Percentiles rank a stretch among this genome's conserved stretches.
These are phyloP conservation scores for Isoetes engelmannii DNA, from an alignment of 83 land plant species.

Conservation along the genomic window DNA sequence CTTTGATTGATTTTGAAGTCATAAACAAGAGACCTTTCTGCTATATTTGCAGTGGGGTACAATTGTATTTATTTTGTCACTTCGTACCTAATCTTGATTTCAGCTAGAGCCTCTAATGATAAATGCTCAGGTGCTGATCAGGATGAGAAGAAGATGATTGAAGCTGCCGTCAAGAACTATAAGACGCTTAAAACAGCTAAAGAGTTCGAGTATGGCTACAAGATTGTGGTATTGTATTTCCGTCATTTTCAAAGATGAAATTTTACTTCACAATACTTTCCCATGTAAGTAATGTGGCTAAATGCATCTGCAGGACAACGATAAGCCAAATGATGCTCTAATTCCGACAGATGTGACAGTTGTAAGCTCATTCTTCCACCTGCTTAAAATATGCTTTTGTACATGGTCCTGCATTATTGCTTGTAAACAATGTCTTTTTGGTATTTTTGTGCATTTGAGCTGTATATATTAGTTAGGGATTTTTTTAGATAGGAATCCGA, in stretches of 20 bases:
- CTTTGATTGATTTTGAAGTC: background rate
- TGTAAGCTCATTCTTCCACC: conserved; percentile 21
- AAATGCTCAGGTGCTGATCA: conserved; percentile 18
- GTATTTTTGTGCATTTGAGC: background rate
- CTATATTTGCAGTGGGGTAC: background rate
- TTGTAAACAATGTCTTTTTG: conserved; percentile 7
- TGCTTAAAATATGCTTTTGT: background rate
- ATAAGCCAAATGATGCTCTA: conserved; percentile 47
- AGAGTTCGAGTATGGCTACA: conserved; percentile 66
- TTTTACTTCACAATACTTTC: too few species aligned
- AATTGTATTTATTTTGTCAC: background rate
- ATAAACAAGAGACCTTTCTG: background rate
- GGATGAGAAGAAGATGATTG: conserved; percentile 73
- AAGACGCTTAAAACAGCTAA: conserved; percentile 48
- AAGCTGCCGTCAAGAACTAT: conserved; percentile 42
- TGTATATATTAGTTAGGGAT: background rate
- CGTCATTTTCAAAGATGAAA: background rate
- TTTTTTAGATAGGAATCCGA: background rate
- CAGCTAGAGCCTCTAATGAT: background rate
- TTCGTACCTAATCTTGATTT: background rate
- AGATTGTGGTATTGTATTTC: conserved; percentile 52
- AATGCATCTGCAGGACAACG: conserved; percentile 38
- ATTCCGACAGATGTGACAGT: conserved; percentile 49
- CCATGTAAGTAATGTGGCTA: too few species aligned
- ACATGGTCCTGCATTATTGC: background rate